Conservation (phyloP, 2,329 filamentous ascomycete species). For the Fonsecaea multimorphosa region DNA sequence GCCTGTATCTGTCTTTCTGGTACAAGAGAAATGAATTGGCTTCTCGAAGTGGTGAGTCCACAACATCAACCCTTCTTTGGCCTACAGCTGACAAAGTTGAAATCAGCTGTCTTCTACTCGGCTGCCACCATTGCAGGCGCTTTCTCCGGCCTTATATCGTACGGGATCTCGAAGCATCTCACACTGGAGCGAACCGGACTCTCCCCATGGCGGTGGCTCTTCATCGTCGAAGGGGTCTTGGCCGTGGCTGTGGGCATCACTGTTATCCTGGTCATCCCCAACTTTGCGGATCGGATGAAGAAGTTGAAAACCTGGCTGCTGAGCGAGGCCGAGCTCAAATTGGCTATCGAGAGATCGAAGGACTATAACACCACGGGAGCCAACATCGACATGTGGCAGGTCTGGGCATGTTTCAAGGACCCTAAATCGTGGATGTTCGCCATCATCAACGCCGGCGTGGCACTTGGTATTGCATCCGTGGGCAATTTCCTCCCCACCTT, state of each 20-base stretch:
- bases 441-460: conserved; percentile 17
- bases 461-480: conserved; percentile 17
- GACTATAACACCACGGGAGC: conserved; percentile 23
- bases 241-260: conserved; percentile 66
- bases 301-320: conserved; percentile 9
- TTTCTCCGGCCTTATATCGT: conserved; percentile 69
- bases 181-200: conserved; percentile 59
- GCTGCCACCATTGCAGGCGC: conserved; percentile 73
- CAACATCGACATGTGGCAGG: conserved; percentile 16
- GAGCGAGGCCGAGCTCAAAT: background rate
- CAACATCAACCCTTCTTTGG: too few relatives aligned
- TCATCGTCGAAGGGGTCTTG: conserved; percentile 72
- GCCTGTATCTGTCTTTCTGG: conserved; percentile 11
- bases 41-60: conserved; percentile 11
- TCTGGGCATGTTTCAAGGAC: conserved; percentile 13
- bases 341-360: conserved; percentile 3
- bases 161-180: conserved; percentile 70
- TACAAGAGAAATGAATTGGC: conserved; percentile 19
- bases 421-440: conserved; percentile 23
- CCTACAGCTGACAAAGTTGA: too few relatives aligned
- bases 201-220: conserved; percentile 67
- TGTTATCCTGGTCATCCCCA: conserved; percentile 67
- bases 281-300: conserved; percentile 60
- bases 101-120: conserved; percentile 45
- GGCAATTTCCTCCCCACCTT: conserved; percentile 25